Evolutionary conservation across 1,139 yeast species (phyloP).

Genomic region (Wickerhamomyces sp.): DNA sequence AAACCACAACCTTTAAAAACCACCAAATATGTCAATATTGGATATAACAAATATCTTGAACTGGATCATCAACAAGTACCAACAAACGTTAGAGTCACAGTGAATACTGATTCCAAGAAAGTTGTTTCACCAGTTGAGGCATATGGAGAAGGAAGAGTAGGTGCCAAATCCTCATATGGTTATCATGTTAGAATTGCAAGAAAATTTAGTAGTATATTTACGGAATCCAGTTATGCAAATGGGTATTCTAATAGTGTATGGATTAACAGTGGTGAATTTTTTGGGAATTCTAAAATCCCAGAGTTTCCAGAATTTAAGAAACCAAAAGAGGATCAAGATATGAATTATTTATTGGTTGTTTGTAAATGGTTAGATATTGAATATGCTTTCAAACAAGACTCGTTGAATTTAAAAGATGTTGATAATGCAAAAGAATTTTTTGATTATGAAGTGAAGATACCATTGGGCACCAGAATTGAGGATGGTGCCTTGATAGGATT

Average conservation of each 20-base stretch:
- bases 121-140: conserved; percentile 73
- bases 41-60: conserved; percentile 52
- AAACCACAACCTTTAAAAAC: conserved; percentile 46
- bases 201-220: conserved; percentile 59
- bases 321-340: conserved; percentile 15
- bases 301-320: conserved; percentile 10
- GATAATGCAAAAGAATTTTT: conserved; percentile 56
- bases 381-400: conserved; percentile 44
- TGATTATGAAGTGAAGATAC: conserved; percentile 56
- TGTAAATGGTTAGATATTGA: conserved; percentile 61
- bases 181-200: conserved; percentile 69
- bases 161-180: conserved; percentile 62
- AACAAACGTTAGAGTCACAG: conserved; percentile 74
- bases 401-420: conserved; percentile 46
- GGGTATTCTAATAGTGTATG: conserved; percentile 70
- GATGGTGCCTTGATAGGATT: conserved; percentile 66
- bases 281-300: conserved; percentile 26
- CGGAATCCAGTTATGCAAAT: conserved; percentile 58
- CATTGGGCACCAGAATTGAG: conserved; percentile 58
- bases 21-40: conserved; percentile 75
- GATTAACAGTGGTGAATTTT: conserved; percentile 64
- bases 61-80: conserved; percentile 64
- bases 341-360: conserved; percentile 49
- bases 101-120: conserved; percentile 54
- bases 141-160: conserved; percentile 48